phyloP scores from a whole-genome alignment of 1,139 yeast species.

The Petasospora fabianii region DNA sequence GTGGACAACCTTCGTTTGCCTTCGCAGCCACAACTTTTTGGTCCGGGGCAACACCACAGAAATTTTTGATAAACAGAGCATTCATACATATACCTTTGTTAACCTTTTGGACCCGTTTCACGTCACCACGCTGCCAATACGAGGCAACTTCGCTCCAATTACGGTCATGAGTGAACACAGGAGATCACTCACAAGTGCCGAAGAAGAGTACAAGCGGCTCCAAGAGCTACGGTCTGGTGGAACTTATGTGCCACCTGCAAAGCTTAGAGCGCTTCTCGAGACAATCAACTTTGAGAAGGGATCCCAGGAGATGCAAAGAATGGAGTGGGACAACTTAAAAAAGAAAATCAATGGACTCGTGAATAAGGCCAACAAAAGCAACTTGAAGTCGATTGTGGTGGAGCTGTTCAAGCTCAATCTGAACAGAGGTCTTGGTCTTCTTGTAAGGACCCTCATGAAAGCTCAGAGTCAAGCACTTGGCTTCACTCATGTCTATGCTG shows the following conservation, averaged over 20 bases:
- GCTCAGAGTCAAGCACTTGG: slow-evolving; percentile 43
- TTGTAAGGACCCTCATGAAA: slow-evolving; percentile 54
- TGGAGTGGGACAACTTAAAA: slow-evolving; percentile 53
- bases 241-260: slow-evolving; percentile 50
- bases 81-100: too few species aligned
- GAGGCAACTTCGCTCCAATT: neutral
- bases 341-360: slow-evolving; percentile 46
- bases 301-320: slow-evolving; percentile 41
- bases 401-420: slow-evolving; percentile 54
- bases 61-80: too few species aligned
- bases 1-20: neutral
- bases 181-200: slow-evolving; percentile 7
- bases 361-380: slow-evolving; percentile 42
- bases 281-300: slow-evolving; percentile 31
- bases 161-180: slow-evolving; percentile 2
- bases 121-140: too few species aligned
- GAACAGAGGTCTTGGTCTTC: slow-evolving; percentile 55
- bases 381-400: slow-evolving; percentile 45
- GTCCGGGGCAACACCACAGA: slow-evolving; percentile 3
- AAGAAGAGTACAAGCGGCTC: slow-evolving; percentile 36
- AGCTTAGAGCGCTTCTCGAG: slow-evolving; percentile 41
- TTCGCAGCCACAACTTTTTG: neutral
- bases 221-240: slow-evolving; percentile 42
- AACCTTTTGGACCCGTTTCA: neutral
- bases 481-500: slow-evolving; percentile 51